phyloP scores from a whole-genome alignment of 768 basidiomycete species.

The Suillus bovinus region DNA sequence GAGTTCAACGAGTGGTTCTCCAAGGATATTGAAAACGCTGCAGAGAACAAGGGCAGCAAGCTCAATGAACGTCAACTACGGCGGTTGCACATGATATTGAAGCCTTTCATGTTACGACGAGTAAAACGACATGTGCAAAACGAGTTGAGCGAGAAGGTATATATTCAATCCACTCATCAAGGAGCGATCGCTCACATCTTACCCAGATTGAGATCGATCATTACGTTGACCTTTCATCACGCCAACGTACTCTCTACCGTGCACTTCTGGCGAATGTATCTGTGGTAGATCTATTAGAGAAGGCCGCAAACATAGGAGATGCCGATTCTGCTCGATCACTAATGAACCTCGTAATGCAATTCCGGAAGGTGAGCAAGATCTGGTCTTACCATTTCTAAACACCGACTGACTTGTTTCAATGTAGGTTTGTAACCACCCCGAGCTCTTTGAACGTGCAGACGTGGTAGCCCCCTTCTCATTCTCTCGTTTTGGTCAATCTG shows the following conservation, averaged over 20 bases:
- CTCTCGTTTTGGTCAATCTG: slow-evolving; percentile 76
- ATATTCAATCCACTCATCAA: slow-evolving; percentile 41
- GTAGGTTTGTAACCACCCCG: slow-evolving; percentile 97
- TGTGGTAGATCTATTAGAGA: slow-evolving; percentile 89
- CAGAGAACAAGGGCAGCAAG: slow-evolving; percentile 87
- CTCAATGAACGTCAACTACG: slow-evolving; percentile 94
- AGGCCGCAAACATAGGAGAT: slow-evolving; percentile 89
- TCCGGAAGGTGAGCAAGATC: slow-evolving; percentile 73
- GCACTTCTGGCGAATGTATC: slow-evolving; percentile 92
- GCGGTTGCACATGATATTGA: slow-evolving; percentile 96
- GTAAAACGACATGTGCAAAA: slow-evolving; percentile 99
- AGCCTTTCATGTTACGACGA: slow-evolving; percentile 97
- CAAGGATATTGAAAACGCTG: slow-evolving; percentile 96
- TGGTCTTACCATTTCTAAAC: slow-evolving; percentile 6
- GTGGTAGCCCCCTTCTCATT: slow-evolving; percentile 94
- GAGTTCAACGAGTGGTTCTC: slow-evolving; percentile 99
- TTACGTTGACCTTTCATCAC: slow-evolving; percentile 90
- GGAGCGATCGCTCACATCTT: slow-evolving; percentile 81
- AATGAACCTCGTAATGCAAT: slow-evolving; percentile 99
- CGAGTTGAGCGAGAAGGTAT: slow-evolving; percentile 96
- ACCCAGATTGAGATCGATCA: slow-evolving; percentile 92
- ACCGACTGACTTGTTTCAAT: neutral
- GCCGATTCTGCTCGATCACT: slow-evolving; percentile 89
- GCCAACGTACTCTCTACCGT: slow-evolving; percentile 88
- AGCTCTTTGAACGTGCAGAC: slow-evolving; percentile 96